These are phyloP conservation scores for Endothia cerciana DNA, from an alignment of 2,329 filamentous ascomycete genomes.

Conservation along the genomic window DNA sequence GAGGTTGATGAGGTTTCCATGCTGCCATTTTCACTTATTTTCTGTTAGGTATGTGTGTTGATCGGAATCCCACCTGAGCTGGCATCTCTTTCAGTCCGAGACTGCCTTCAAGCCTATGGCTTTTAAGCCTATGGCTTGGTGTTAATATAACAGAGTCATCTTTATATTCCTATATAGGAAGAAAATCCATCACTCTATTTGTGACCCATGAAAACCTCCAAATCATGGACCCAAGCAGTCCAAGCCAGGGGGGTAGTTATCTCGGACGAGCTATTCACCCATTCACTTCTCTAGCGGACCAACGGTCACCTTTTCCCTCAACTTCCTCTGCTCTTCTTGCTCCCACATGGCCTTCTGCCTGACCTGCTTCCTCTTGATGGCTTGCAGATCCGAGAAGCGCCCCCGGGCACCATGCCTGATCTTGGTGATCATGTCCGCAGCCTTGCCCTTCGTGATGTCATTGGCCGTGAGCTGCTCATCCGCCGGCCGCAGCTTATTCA, in stretches of 20 bases:
- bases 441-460: conserved; percentile 77
- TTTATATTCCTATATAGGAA: no score
- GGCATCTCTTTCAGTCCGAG: no score
- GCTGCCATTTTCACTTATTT: neutral
- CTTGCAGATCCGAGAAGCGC: conserved; percentile 59
- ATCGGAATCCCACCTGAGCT: no score
- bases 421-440: conserved; percentile 90
- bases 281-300: conserved; percentile 51
- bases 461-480: conserved; percentile 56
- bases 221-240: neutral
- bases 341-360: conserved; percentile 43
- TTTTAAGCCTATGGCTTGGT: no score
- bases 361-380: conserved; percentile 54
- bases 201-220: no score
- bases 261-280: neutral
- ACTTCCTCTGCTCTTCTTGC: conserved; percentile 43
- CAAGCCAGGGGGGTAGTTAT: neutral
- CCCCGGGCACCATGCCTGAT: conserved; percentile 79
- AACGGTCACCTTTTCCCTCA: conserved; percentile 58
- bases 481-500: conserved; percentile 67
- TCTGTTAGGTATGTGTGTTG: neutral
- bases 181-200: no score
- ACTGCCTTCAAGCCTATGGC: no score
- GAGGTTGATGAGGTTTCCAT: neutral
- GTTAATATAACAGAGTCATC: no score